Base-by-base conservation (phyloP, 2,329 filamentous ascomycete genomes). In the Chalaropsis ovoidea region DNA sequence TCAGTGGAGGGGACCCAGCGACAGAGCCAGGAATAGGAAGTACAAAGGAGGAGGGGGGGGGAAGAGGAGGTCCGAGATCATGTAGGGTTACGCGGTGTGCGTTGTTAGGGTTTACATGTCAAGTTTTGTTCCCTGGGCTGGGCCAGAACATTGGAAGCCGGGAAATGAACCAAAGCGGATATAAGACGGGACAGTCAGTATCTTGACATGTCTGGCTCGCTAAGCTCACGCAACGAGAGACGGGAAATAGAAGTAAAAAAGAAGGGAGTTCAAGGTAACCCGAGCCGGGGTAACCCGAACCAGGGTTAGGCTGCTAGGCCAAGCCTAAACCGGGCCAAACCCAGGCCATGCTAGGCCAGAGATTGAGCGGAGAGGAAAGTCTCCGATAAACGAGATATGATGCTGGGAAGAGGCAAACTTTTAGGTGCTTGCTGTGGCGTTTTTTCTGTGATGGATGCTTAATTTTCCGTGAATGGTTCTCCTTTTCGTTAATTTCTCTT, bases 381-480 rank as follows among this genome's bases (percentile, higher is more conserved):
- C 52, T 35, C 52, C 52, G 52, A 56, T 56, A 56, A 56, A 56
- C 52, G 52, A 56, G 27, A 56, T 56, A 56, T 43, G 42, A 43
- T 43, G 13, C 2, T 43, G 42, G 42, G 42, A 43, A 15, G 22
- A 56, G n/a, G 7, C 10, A 3, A 42, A 41, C 13, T 31, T 6
- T 31, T 2, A 2, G 6, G 31, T 31, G 31, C 6, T 31, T 31
- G 2, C 6, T 31, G 2, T 31, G 31, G 31, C 31, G 31, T 31
- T 31, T 31, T 31, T 31, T 31, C 6, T 31, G 31, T 31, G 31
- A 6, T 31, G 2, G 31, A 3, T 31, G 3, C 31, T 31, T 31
- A 3, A 31, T 31, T 31, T 31, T 31, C 31, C 31, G 2, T 31
- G 31, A 6, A 31, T 3, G 31, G 2, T 6, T 31, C 31, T 31